A percentile compares a stretch with the other conserved stretches of the same genome.
Evolutionary conservation across 768 basidiomycete genomes (phyloP).

Genomic region (Hysterangium stoloniferum): DNA sequence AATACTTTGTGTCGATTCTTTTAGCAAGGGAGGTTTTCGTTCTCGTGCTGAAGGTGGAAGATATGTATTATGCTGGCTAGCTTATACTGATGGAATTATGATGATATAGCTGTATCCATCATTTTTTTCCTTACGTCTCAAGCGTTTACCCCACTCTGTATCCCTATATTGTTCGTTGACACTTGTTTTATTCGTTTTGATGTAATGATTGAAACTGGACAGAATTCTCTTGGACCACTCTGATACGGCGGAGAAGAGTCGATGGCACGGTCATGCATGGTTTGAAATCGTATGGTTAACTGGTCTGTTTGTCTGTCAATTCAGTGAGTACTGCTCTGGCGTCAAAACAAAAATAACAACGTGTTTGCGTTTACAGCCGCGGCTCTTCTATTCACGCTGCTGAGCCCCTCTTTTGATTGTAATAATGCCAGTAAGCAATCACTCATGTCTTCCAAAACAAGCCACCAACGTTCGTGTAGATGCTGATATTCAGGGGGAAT

Average conservation of each 20-base stretch:
- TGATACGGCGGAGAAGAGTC: slow-evolving; percentile 33
- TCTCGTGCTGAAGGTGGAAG: slow-evolving; percentile 39
- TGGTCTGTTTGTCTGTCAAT: slow-evolving; percentile 37
- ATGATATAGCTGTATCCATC: slow-evolving; percentile 41
- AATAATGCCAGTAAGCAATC: slow-evolving; percentile 31
- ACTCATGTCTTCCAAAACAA: neutral
- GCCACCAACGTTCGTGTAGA: slow-evolving; percentile 20
- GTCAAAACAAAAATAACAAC: neutral
- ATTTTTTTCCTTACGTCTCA: slow-evolving; percentile 36
- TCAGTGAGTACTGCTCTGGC: slow-evolving; percentile 29
- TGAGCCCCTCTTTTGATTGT: slow-evolving; percentile 38
- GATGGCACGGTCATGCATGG: slow-evolving; percentile 39
- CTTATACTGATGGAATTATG: no score
- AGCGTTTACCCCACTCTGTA: slow-evolving; percentile 28
- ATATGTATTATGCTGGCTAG: no score
- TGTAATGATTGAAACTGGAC: slow-evolving; percentile 5
- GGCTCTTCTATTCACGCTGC: slow-evolving; percentile 29
- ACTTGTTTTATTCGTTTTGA: slow-evolving; percentile 17
- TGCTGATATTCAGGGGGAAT: slow-evolving; percentile 35
- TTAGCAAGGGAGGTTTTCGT: slow-evolving; percentile 38
- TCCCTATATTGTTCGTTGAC: slow-evolving; percentile 25
- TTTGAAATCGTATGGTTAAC: slow-evolving; percentile 44
- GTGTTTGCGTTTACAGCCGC: slow-evolving; percentile 37
- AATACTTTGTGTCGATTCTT: slow-evolving; percentile 39
- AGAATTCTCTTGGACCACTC: slow-evolving; percentile 7